phyloP scores from a whole-genome alignment of 306 rosid species.

The Prunus mira region DNA sequence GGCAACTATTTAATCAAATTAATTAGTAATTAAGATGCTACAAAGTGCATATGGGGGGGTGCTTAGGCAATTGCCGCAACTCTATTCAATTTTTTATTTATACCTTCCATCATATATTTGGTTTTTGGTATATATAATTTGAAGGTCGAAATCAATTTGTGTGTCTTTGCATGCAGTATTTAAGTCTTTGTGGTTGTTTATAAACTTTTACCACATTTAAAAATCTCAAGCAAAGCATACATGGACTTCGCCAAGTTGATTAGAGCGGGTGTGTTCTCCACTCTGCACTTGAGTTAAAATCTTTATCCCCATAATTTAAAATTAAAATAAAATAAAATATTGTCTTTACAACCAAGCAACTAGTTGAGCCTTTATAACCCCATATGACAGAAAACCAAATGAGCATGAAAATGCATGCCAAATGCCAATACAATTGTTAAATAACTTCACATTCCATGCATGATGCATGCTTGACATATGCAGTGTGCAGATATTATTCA shows the following conservation, averaged over 20 bases:
- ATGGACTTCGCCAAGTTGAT: too few relatives aligned
- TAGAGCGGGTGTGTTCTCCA: too few relatives aligned
- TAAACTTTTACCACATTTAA: too few relatives aligned
- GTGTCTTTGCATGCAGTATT: too few relatives aligned
- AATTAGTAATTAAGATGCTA: neutral
- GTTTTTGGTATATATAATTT: too few relatives aligned
- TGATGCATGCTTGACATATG: neutral
- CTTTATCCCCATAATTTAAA: fast-evolving
- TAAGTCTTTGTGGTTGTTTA: too few relatives aligned
- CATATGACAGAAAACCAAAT: neutral
- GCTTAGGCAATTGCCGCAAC: neutral
- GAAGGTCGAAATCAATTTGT: neutral
- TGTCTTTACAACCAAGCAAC: neutral
- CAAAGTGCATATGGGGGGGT: too few relatives aligned
- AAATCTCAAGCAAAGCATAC: too few relatives aligned
- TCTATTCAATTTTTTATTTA: too few relatives aligned
- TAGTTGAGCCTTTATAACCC: neutral
- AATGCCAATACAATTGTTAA: neutral
- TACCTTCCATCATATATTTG: neutral
- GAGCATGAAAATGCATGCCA: neutral
- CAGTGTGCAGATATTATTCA: neutral
- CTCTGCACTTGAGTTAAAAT: too few relatives aligned
- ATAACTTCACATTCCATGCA: neutral
- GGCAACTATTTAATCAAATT: neutral
- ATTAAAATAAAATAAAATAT: too few relatives aligned